Conservation (phyloP, 1,284 basidiomycete genomes). For the Leccinum pseudoinsigne region DNA sequence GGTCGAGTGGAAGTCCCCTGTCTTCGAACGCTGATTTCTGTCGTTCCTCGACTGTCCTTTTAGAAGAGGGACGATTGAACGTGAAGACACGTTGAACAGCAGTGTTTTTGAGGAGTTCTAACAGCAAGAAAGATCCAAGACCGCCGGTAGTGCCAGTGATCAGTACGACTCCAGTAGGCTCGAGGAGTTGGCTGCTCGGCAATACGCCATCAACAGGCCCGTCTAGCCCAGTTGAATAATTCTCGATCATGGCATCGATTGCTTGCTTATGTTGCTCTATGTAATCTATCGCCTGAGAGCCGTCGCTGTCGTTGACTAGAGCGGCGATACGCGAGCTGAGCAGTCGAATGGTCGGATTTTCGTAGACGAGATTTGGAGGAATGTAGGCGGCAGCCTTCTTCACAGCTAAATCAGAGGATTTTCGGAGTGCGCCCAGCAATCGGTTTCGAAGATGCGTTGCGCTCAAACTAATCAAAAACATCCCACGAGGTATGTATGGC, state of each 20-base stretch:
- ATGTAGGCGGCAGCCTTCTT: conserved; percentile 5
- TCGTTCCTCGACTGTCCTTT: conserved; percentile 3
- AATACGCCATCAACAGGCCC: neutral
- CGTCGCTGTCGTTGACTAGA: conserved; percentile 1
- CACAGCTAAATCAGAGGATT: conserved; percentile 2
- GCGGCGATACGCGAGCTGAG: conserved; percentile 9
- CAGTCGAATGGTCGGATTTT: conserved; percentile 16
- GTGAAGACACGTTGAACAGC: conserved; percentile 25
- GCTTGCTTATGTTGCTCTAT: neutral
- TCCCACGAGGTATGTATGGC: neutral
- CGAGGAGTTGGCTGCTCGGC: neutral
- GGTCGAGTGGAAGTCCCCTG: neutral
- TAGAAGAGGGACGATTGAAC: conserved; percentile 21
- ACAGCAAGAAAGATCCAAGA: neutral
- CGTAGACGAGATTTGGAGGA: conserved; percentile 20
- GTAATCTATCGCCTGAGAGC: neutral
- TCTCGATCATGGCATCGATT: conserved; percentile 20
- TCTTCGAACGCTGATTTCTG: conserved; percentile 12
- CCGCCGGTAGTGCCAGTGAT: neutral
- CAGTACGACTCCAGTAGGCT: neutral
- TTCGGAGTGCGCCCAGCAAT: conserved; percentile 20
- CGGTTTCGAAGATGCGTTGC: neutral
- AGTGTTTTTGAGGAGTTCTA: neutral
- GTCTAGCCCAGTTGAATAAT: neutral
- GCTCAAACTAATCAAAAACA: conserved; percentile 22